Conservation (phyloP, 495 filamentous ascomycete species). For the Podospora appendiculata region DNA sequence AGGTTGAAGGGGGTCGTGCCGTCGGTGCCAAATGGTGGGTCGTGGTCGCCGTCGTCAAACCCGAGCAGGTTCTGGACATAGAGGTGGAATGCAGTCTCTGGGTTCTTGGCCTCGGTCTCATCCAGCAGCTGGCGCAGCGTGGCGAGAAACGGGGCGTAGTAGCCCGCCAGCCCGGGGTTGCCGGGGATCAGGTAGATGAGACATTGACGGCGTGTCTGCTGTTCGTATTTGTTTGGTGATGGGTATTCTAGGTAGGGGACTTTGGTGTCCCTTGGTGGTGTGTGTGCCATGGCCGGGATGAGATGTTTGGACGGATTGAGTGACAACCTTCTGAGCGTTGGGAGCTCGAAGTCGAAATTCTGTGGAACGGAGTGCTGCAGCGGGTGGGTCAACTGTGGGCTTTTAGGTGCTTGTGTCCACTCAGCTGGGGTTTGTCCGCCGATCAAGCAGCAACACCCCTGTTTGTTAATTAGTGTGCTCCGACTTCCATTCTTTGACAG, state of each 20-base stretch:
- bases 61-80: slow-evolving; percentile 67
- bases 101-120: slow-evolving; percentile 7
- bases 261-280: neutral
- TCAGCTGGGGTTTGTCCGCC: no score
- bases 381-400: no score
- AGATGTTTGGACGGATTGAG: no score
- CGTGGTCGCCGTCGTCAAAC: slow-evolving; percentile 49
- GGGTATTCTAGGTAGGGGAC: neutral
- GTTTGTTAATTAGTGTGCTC: no score
- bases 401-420: no score
- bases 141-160: slow-evolving; percentile 65
- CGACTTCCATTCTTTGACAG: no score
- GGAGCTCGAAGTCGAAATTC: neutral
- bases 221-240: neutral
- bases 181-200: slow-evolving; percentile 67
- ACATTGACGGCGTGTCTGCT: slow-evolving; percentile 9
- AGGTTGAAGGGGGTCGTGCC: slow-evolving; percentile 39
- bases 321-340: no score
- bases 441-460: no score
- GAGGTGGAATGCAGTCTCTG: slow-evolving; percentile 41
- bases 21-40: slow-evolving; percentile 25
- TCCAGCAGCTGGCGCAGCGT: slow-evolving; percentile 31
- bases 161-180: slow-evolving; percentile 78
- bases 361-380: neutral
- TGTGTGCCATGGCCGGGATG: neutral